Conservation (phyloP, 148 eudicot species). For the Silene conica region DNA sequence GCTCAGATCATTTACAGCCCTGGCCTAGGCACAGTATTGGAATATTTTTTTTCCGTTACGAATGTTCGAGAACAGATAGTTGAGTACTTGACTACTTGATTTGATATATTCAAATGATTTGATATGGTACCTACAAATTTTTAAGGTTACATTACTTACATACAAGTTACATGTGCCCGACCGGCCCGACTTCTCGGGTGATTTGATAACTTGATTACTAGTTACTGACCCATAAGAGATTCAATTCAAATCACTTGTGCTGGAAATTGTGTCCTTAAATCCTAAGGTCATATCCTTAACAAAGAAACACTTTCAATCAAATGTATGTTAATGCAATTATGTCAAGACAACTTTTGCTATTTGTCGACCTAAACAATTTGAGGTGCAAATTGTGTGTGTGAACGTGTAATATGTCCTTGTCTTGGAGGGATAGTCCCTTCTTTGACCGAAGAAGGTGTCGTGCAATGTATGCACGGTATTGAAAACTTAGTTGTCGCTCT, state of each 20-base stretch:
- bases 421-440: background rate
- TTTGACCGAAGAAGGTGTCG: background rate
- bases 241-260: constrained; percentile 6
- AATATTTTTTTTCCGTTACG: too few relatives aligned
- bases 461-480: background rate
- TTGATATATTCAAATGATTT: background rate
- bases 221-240: background rate
- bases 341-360: background rate
- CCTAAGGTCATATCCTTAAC: background rate
- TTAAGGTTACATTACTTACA: constrained; percentile 14
- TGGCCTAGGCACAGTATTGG: too few relatives aligned
- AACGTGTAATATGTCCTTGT: constrained; percentile 15
- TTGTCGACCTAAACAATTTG: background rate
- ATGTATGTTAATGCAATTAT: background rate
- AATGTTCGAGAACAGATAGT: too few relatives aligned
- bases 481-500: too few relatives aligned
- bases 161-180: background rate
- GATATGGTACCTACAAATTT: constrained; percentile 1
- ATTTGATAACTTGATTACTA: background rate
- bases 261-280: background rate
- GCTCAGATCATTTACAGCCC: too few relatives aligned
- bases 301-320: background rate
- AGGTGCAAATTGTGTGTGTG: constrained; percentile 2
- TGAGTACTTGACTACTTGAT: too few relatives aligned
- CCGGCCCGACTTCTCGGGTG: background rate